Evolutionary conservation across 192 early-diverging fungal genomes (phyloP).

Genomic region (Glomus cerebriforme): DNA sequence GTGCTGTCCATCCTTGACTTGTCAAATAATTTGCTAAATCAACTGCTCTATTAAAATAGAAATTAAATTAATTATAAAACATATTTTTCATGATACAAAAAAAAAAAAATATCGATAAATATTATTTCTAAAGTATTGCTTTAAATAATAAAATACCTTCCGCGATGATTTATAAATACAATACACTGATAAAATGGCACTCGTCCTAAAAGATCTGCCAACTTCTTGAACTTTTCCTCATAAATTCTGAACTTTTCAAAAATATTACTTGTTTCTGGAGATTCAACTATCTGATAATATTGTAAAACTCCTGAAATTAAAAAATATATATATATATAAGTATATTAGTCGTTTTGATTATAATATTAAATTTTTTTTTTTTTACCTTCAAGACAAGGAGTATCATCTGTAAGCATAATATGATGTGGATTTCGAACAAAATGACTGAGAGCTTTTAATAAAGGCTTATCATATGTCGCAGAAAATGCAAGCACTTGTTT

Average conservation of each 20-base stretch:
- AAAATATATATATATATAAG: neutral
- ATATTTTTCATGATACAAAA: neutral
- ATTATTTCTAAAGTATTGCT: neutral
- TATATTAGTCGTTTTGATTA: neutral
- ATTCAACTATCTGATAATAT: slow-evolving; percentile 42
- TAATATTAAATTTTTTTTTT: neutral
- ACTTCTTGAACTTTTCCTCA: slow-evolving; percentile 50
- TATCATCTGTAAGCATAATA: slow-evolving; percentile 48
- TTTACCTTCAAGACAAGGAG: slow-evolving; percentile 56
- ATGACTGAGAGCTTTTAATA: slow-evolving; percentile 39
- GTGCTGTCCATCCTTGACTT: slow-evolving; percentile 51
- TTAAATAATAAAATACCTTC: slow-evolving; percentile 16
- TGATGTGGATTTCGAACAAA: slow-evolving; percentile 52
- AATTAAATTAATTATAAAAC: neutral
- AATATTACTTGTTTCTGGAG: slow-evolving; percentile 29
- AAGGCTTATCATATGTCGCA: slow-evolving; percentile 56
- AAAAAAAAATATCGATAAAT: neutral
- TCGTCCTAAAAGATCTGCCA: slow-evolving; percentile 45
- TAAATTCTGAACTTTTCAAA: slow-evolving; percentile 40
- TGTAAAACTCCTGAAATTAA: slow-evolving; percentile 49
- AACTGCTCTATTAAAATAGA: slow-evolving; percentile 35
- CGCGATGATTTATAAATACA: slow-evolving; percentile 58
- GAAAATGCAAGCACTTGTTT: slow-evolving; percentile 65
- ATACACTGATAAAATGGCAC: slow-evolving; percentile 65
- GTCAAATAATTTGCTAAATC: slow-evolving; percentile 54